These are phyloP conservation scores for Suillus paluster DNA, from an alignment of 768 basidiomycete genomes.

Conservation along the genomic window DNA sequence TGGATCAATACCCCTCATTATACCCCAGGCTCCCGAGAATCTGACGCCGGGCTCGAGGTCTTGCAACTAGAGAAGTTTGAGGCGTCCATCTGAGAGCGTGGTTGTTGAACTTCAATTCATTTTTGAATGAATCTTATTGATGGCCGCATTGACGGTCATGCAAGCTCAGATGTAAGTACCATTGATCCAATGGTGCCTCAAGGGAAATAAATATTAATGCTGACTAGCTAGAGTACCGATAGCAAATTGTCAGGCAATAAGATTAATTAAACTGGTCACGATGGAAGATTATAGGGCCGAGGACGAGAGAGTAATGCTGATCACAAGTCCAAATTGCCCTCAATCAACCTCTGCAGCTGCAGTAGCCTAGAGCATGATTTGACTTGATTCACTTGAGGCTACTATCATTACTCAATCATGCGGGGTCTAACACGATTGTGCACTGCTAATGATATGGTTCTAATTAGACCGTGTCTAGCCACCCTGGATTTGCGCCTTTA, in stretches of 20 bases:
- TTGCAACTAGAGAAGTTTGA: neutral
- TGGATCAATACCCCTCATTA: conserved; percentile 91
- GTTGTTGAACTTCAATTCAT: too few species aligned
- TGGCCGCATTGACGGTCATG: neutral
- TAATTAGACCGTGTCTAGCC: neutral
- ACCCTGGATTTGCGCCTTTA: neutral
- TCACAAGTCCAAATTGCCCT: neutral
- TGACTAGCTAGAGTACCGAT: neutral
- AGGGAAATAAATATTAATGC: too few species aligned
- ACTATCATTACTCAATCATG: neutral
- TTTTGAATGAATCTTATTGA: neutral
- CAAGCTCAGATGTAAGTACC: neutral
- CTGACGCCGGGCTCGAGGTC: neutral
- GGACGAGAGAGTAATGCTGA: neutral
- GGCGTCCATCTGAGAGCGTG: too few species aligned
- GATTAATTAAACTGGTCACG: too few species aligned
- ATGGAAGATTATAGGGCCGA: too few species aligned
- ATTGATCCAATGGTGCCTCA: too few species aligned
- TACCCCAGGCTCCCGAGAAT: conserved; percentile 50
- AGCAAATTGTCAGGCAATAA: neutral
- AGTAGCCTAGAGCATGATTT: neutral
- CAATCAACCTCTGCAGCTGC: neutral
- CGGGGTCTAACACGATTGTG: neutral
- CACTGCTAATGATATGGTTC: neutral
- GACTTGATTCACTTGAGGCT: neutral